Evolutionary conservation across 805 yeast genomes (phyloP).

Genomic region (Saccharomycopsis malanga): DNA sequence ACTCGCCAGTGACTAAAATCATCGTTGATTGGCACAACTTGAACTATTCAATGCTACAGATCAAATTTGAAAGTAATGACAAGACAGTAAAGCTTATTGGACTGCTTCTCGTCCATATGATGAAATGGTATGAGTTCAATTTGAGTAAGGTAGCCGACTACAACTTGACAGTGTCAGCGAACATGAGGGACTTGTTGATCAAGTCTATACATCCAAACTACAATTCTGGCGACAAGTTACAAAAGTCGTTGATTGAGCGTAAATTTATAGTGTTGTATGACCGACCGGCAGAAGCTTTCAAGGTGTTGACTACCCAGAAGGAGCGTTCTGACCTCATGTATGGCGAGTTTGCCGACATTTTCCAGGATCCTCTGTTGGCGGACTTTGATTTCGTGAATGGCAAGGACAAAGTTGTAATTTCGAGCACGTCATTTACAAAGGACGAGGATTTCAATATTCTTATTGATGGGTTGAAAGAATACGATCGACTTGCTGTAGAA

Average conservation of each 20-base stretch:
- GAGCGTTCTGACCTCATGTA: conserved; percentile 36
- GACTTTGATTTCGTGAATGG: conserved; percentile 9
- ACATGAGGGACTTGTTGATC: conserved; percentile 57
- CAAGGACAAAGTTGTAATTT: conserved; percentile 56
- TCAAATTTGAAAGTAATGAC: conserved; percentile 39
- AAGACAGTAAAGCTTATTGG: neutral
- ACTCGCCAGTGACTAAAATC: conserved; percentile 49
- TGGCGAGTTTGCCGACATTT: conserved; percentile 30
- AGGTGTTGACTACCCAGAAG: conserved; percentile 8
- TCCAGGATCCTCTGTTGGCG: conserved; percentile 22
- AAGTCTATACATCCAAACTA: conserved; percentile 1
- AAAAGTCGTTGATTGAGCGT: conserved; percentile 38
- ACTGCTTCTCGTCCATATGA: conserved; percentile 41
- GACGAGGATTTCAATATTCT: conserved; percentile 82
- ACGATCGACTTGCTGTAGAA: conserved; percentile 34
- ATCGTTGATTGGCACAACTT: conserved; percentile 96
- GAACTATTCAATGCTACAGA: conserved; percentile 72
- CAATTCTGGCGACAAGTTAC: neutral
- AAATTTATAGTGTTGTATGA: conserved; percentile 69
- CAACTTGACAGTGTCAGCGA: conserved; percentile 73
- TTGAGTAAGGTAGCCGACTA: conserved; percentile 61
- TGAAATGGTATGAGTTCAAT: conserved; percentile 54
- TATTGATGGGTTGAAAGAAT: conserved; percentile 56
- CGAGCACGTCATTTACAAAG: conserved; percentile 91
- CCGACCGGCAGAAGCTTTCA: conserved; percentile 69